Evolutionary conservation across 495 filamentous ascomycete species (phyloP).

Genomic region (Oidiodendron maius): DNA sequence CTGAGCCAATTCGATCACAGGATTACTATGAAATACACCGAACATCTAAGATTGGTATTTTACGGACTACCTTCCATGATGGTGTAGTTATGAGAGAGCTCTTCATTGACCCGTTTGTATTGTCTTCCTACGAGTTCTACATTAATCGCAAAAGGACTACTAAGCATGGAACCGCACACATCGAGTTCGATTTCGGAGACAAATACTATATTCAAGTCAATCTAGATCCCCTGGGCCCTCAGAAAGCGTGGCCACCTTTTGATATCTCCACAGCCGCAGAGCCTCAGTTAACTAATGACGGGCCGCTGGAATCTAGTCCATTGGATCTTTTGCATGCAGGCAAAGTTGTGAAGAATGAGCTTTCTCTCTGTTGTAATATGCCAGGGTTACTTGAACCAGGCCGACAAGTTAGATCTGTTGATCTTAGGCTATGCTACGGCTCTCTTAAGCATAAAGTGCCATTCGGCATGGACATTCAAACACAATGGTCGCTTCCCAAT

Average conservation of each 20-base stretch:
- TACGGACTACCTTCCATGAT: conserved; percentile 9
- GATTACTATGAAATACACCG: conserved; percentile 11
- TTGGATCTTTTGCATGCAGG: conserved; percentile 2
- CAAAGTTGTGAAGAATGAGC: conserved; percentile 1
- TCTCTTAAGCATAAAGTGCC: not conserved
- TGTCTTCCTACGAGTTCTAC: conserved; percentile 39
- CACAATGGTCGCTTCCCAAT: conserved; percentile 15
- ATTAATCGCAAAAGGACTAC: conserved; percentile 27
- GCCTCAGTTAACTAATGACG: not conserved
- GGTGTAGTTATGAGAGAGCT: conserved; percentile 18
- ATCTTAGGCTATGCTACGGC: not conserved
- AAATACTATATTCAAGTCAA: conserved; percentile 39
- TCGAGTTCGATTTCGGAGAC: conserved; percentile 35
- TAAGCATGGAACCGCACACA: not conserved
- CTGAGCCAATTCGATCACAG: not conserved
- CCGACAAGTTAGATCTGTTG: conserved; percentile 1
- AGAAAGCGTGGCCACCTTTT: conserved; percentile 40
- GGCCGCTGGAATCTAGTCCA: not conserved
- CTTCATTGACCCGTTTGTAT: conserved; percentile 36
- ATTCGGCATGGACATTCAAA: conserved; percentile 6
- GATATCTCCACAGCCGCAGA: not conserved
- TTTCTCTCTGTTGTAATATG: conserved; percentile 5
- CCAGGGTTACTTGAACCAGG: conserved; percentile 1
- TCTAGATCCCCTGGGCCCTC: conserved; percentile 38
- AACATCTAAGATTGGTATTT: conserved; percentile 1